Percentiles rank a stretch among this genome's conserved stretches.
Conservation (phyloP, 2,329 filamentous ascomycete species). For the Raffaelea ambrosiae region DNA sequence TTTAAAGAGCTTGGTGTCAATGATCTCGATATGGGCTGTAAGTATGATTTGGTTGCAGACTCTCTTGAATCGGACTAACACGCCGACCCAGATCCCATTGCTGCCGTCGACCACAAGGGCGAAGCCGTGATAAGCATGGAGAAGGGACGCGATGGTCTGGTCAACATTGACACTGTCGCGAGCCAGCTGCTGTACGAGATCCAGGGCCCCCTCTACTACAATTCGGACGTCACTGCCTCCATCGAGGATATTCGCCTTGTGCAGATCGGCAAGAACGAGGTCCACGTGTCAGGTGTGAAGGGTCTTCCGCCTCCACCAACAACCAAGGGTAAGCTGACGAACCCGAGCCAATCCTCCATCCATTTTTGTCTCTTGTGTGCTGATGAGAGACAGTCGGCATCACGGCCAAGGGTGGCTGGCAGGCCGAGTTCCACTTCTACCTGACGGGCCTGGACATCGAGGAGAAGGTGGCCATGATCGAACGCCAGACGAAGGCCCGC, state of each 20-base stretch:
- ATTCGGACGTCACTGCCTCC: conserved; percentile 35
- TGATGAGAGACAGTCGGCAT: conserved; percentile 32
- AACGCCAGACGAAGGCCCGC: conserved; percentile 28
- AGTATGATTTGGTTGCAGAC: no score
- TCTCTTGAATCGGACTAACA: neutral
- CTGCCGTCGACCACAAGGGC: conserved; percentile 33
- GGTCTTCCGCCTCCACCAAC: conserved; percentile 37
- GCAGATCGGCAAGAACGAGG: conserved; percentile 24
- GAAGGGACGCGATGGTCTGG: conserved; percentile 23
- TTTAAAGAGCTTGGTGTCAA: conserved; percentile 21
- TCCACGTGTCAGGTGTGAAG: conserved; percentile 29
- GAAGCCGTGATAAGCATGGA: conserved; percentile 28
- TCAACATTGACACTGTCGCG: conserved; percentile 17
- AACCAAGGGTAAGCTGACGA: conserved; percentile 34
- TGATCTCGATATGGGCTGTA: conserved; percentile 18
- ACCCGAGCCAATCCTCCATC: no score
- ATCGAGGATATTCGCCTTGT: conserved; percentile 23
- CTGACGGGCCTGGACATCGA: conserved; percentile 17
- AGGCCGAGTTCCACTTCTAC: conserved; percentile 17
- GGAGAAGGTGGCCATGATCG: conserved; percentile 25
- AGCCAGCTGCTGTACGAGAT: conserved; percentile 7
- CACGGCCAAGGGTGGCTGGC: conserved; percentile 24
- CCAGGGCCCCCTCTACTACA: conserved; percentile 31
- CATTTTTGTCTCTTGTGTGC: conserved; percentile 6
- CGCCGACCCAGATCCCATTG: conserved; percentile 30